phyloP scores from a whole-genome alignment of 257 asterid species.

The Nicotiana tabacum region DNA sequence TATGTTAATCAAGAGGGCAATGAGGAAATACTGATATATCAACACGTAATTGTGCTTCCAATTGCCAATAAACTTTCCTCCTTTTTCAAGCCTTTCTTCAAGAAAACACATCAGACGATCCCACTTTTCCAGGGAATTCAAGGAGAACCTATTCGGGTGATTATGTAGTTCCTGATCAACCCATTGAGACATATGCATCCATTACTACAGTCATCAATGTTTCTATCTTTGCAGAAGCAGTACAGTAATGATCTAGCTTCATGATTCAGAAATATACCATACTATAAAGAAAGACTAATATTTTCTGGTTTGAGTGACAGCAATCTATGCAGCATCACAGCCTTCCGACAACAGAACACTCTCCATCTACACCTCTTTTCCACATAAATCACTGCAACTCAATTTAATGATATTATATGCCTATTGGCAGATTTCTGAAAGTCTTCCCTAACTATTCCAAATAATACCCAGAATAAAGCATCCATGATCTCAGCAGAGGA shows the following conservation, averaged over 20 bases:
- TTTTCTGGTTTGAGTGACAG: neutral
- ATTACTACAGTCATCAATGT: neutral
- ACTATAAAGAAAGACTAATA: neutral
- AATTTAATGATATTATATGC: neutral
- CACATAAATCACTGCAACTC: neutral
- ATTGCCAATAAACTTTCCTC: neutral
- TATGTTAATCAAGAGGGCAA: neutral
- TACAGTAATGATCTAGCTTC: neutral
- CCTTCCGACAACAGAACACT: neutral
- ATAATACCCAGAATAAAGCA: neutral
- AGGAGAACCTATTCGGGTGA: neutral
- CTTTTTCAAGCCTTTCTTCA: neutral
- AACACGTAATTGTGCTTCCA: neutral
- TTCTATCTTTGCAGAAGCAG: neutral
- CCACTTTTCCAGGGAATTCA: neutral
- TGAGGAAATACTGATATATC: neutral
- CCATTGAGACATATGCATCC: conserved; percentile 5
- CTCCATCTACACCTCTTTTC: neutral
- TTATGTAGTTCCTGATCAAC: neutral
- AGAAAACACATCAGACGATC: neutral
- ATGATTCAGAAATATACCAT: neutral
- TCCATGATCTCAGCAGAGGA: neutral
- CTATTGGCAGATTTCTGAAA: neutral
- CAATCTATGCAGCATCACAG: neutral
- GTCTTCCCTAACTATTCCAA: neutral